Conservation (phyloP, 768 basidiomycete species). For the Termitomyces sp. region DNA sequence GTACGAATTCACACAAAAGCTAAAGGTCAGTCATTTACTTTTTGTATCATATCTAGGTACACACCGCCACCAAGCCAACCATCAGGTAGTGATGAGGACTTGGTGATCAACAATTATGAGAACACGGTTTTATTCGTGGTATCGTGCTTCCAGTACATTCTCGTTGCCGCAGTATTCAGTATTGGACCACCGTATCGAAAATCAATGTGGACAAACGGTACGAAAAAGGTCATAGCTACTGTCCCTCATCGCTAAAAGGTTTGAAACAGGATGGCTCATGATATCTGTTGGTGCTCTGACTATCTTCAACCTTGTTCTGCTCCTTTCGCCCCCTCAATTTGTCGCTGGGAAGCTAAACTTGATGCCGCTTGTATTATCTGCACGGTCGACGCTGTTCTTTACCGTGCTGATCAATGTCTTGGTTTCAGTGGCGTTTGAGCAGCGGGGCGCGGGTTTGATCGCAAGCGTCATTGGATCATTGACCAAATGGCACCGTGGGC, state of each 20-base stretch:
- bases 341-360: conserved; percentile 66
- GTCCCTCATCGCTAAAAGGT: neutral
- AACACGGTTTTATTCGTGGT: conserved; percentile 90
- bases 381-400: conserved; percentile 62
- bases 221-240: conserved; percentile 14
- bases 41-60: conserved; percentile 51
- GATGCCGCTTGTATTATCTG: conserved; percentile 66
- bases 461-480: conserved; percentile 48
- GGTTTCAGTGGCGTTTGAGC: conserved; percentile 71
- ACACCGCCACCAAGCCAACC: conserved; percentile 50
- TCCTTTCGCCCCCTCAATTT: conserved; percentile 63
- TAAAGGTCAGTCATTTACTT: neutral
- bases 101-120: conserved; percentile 85
- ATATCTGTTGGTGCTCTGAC: conserved; percentile 63
- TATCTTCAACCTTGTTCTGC: conserved; percentile 68
- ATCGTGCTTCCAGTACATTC: conserved; percentile 97
- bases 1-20: conserved; percentile 34
- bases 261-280: conserved; percentile 70
- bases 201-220: conserved; percentile 93
- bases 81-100: conserved; percentile 56
- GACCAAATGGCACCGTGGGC: conserved; percentile 35
- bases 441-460: conserved; percentile 59
- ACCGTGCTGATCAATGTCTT: conserved; percentile 67
- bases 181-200: conserved; percentile 97
- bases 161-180: conserved; percentile 95